Percentiles rank a stretch among this genome's conserved stretches.
Conservation (phyloP, 2,329 filamentous ascomycete genomes). For the Ophiosphaerella narmari region DNA sequence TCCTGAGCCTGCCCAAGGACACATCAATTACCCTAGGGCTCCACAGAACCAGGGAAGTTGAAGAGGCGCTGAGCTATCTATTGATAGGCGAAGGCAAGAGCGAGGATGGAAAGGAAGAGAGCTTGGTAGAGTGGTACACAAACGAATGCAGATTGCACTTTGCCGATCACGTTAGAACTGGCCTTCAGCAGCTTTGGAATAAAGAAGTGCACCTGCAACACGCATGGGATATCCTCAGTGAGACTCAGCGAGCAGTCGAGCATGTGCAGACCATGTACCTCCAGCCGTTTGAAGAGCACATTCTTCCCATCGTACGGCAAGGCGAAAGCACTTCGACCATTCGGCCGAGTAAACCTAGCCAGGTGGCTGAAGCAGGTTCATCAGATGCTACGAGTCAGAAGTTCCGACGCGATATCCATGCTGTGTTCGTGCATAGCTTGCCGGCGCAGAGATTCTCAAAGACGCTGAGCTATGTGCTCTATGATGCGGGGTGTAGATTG, state of each 20-base stretch:
- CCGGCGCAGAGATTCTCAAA: slow-evolving; percentile 56
- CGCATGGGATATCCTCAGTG: slow-evolving; percentile 39
- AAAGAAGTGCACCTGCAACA: slow-evolving; percentile 28
- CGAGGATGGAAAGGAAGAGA: slow-evolving; percentile 34
- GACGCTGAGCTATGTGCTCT: slow-evolving; percentile 61
- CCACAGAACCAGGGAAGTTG: slow-evolving; percentile 35
- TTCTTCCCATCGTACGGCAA: slow-evolving; percentile 38
- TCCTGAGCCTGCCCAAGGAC: slow-evolving; percentile 43
- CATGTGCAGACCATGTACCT: slow-evolving; percentile 46
- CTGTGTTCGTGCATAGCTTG: slow-evolving; percentile 67
- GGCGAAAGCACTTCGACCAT: slow-evolving; percentile 26
- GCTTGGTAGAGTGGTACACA: slow-evolving; percentile 51
- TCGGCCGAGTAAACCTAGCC: slow-evolving; percentile 47
- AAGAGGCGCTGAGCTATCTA: slow-evolving; percentile 44
- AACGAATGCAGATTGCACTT: slow-evolving; percentile 52
- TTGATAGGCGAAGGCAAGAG: slow-evolving; percentile 40
- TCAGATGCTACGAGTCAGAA: slow-evolving; percentile 41
- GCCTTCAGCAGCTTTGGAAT: slow-evolving; percentile 36
- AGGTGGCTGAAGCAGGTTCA: slow-evolving; percentile 19
- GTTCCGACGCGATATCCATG: slow-evolving; percentile 66
- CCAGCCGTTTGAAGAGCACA: slow-evolving; percentile 40
- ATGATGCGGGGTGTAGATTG: slow-evolving; percentile 54
- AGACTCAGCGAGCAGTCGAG: slow-evolving; percentile 44
- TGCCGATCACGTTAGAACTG: slow-evolving; percentile 37
- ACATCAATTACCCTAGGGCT: slow-evolving; percentile 21